Evolutionary conservation across 1,139 yeast species (phyloP).

Genomic region (Yamadazyma friedrichii): DNA sequence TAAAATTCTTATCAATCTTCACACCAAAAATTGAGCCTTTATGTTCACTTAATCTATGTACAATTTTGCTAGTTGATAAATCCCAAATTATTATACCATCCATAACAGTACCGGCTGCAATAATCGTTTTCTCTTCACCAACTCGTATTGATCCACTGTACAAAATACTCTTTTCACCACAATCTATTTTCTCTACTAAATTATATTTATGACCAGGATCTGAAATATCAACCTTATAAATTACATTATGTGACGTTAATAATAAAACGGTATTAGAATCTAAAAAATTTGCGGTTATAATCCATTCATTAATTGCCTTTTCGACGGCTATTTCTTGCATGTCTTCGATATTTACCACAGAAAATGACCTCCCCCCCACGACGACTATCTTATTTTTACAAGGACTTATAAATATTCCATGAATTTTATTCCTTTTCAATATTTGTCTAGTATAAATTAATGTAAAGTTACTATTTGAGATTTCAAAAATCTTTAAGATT

Average conservation of each 20-base stretch:
- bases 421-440: slow-evolving; percentile 74
- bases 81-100: slow-evolving; percentile 85
- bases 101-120: slow-evolving; percentile 90
- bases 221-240: slow-evolving; percentile 46
- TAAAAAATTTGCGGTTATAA: slow-evolving; percentile 55
- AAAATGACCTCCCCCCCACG: slow-evolving; percentile 75
- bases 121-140: slow-evolving; percentile 36
- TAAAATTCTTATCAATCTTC: slow-evolving; percentile 55
- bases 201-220: slow-evolving; percentile 13
- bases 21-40: slow-evolving; percentile 92
- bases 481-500: slow-evolving; percentile 51
- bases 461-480: slow-evolving; percentile 25
- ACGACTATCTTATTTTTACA: slow-evolving; percentile 37
- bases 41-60: slow-evolving; percentile 66
- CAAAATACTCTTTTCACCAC: slow-evolving; percentile 76
- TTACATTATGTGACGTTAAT: slow-evolving; percentile 79
- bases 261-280: slow-evolving; percentile 42
- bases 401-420: slow-evolving; percentile 53
- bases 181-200: slow-evolving; percentile 43
- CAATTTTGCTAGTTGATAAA: slow-evolving; percentile 37
- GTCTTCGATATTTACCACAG: slow-evolving; percentile 41
- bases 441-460: slow-evolving; percentile 44
- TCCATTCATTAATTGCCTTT: slow-evolving; percentile 72
- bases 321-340: slow-evolving; percentile 39
- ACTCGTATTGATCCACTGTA: slow-evolving; percentile 80